Evolutionary conservation across 257 asterid species (phyloP), one percentile per base, ranked within the genome.

Genomic region (Osmanthus fragrans): DNA sequence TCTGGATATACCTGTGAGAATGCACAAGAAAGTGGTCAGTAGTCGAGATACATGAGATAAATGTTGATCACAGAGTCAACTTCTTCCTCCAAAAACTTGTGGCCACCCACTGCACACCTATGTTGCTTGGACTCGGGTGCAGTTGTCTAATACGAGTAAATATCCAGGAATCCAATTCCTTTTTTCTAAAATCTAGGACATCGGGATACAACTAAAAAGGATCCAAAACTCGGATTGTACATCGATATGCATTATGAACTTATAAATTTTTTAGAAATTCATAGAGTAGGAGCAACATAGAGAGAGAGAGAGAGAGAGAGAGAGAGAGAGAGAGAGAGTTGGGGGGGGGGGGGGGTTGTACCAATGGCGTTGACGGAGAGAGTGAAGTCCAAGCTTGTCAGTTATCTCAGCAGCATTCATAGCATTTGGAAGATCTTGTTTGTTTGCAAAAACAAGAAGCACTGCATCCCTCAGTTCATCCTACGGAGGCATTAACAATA

Each of bases 361-460:
- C 92, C 93, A 89, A 83, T 87, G 91, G 63, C 93, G 93, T 79
- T 87, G 93, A 30, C 91, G 93, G 77, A 88, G 94, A 33, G 94
- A 90, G 73, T 90, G 92, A 68, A 90, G 92, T 70, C 89, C 94
- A 76, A 90, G 94, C 89, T 88, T 90, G 85, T 88, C 94, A 11
- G 92, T 90, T 18, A 90, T 90, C 86, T 87, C 94, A 73, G 92
- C 92, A 72, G 90, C 92, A 83, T 88, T 90, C 94, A 90, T 88
- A 13, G 92, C 94, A 85, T 90, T 90, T 32, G 92, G 94, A 73
- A 90, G 92, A 86, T 90, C 94, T 82, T 88, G 91, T 74, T 90
- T 90, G 91, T 88, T 88, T 12, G 94, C 94, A 71, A 88, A 86
- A 60, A 90, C 94, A 80, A 90, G 94, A 51, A 90, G 85, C 81